Percentiles rank a stretch among this genome's conserved stretches.
Evolutionary conservation across 139 green algal genomes (phyloP).

Genomic region (Gonium pectorale): DNA sequence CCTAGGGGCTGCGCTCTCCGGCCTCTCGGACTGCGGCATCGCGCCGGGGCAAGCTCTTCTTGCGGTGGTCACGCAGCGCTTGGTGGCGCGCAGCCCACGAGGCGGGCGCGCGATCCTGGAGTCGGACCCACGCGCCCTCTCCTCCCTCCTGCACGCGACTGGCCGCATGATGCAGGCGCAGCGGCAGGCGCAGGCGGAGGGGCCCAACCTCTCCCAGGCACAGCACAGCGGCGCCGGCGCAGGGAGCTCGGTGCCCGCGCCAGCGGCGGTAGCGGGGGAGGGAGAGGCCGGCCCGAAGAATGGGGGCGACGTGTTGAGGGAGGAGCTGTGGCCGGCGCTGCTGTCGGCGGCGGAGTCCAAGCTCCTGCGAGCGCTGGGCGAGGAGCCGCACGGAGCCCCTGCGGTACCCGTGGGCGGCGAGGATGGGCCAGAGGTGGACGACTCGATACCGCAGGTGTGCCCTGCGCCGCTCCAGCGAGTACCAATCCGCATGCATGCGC

Average conservation of each 20-base stretch:
- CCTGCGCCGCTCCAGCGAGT: too few species aligned
- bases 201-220: too few species aligned
- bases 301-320: neutral
- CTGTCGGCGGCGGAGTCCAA: slow-evolving; percentile 14
- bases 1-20: neutral
- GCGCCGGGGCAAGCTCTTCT: neutral
- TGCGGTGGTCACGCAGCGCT: neutral
- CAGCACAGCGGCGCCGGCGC: neutral
- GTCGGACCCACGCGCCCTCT: neutral
- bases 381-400: slow-evolving; percentile 12
- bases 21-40: neutral
- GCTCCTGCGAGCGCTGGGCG: slow-evolving; percentile 37
- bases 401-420: neutral
- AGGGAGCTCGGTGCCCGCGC: too few species aligned
- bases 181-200: neutral
- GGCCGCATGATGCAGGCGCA: neutral
- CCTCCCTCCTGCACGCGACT: neutral
- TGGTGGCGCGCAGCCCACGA: neutral
- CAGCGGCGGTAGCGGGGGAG: neutral
- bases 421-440: slow-evolving; percentile 23
- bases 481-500: too few species aligned
- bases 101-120: neutral
- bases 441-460: slow-evolving; percentile 38
- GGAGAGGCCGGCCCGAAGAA: neutral
- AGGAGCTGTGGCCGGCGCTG: slow-evolving; percentile 11